Base-by-base conservation (phyloP, 1,284 basidiomycete genomes). In the Ustilago cynodontis region DNA sequence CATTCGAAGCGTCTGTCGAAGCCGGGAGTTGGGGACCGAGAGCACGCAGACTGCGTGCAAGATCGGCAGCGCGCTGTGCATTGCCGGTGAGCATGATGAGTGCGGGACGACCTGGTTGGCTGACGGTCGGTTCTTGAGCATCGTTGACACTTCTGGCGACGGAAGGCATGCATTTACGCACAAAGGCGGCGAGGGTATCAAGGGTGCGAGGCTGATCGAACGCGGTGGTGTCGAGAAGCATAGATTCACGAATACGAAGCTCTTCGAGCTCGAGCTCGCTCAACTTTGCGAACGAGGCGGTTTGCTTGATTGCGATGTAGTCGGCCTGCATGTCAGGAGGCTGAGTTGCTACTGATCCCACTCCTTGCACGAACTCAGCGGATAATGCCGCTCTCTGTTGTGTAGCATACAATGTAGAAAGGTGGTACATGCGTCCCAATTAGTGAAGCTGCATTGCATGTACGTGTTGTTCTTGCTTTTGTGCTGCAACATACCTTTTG, bases 211-310 rank as follows among this genome's bases (percentile, higher is more conserved):
- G 67, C 22, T 59, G 57, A n/a, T 54, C 43, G 26, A 79, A 73
- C 2, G 58, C 16, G 24, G 54, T 72, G 2, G 74, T 79, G 24
- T 81, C 78, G 51, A 80, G 50, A 10, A 79, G 65, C 74, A 77
- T 81, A 8, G 33, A 28, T 35, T 81, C 68, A 22, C 51, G 37
- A 22, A 84, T 51, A 13, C 72, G 70, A 2, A 80, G 55, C 59
- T 82, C 82, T 35, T 82, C 78, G 6, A 84, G 55, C 57, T 84
- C 82, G 14, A 84, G 58, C 35, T 80, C 73, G 56, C 77, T 82
- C 28, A 81, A 59, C 50, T 83, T 82, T 49, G 72, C 41, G 41
- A 77, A 82, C 0, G 77, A 59, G 33, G 67, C 65, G 39, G 64
- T 71, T 59, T 81, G 78, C 47, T 78, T 75, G 29, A 71, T 45